Evolutionary conservation across 2,329 filamentous ascomycete genomes (phyloP).

Genomic region (Lachnellula occidentalis): DNA sequence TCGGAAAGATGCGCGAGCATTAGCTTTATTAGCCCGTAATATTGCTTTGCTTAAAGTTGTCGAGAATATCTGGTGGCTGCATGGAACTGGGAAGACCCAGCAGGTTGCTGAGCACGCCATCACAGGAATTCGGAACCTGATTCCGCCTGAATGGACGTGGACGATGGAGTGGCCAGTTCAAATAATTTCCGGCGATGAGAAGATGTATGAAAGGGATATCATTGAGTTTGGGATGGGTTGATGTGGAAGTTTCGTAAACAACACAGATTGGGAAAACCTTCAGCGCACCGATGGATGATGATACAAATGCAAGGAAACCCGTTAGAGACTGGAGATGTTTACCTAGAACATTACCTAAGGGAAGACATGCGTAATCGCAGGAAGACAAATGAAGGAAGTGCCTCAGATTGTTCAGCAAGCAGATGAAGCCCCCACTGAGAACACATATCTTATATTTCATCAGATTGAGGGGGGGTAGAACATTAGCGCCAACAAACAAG

Average conservation of each 20-base stretch:
- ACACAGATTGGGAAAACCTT: not conserved
- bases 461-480: too few species aligned
- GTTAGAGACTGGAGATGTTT: not conserved
- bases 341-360: not conserved
- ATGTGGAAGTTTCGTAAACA: not conserved
- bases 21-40: constrained; percentile 9
- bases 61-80: constrained; percentile 13
- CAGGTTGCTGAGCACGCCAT: constrained; percentile 1
- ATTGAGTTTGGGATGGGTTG: not conserved
- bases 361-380: too few species aligned
- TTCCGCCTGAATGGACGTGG: not conserved
- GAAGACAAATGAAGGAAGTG: not conserved
- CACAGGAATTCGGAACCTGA: not conserved
- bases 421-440: too few species aligned
- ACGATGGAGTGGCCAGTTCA: not conserved
- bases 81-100: constrained; percentile 2
- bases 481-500: too few species aligned
- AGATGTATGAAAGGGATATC: not conserved
- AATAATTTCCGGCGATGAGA: not conserved
- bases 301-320: too few species aligned
- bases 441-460: too few species aligned
- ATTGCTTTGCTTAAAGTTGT: constrained; percentile 8
- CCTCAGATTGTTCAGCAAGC: not conserved
- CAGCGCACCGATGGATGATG: not conserved
- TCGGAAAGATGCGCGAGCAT: constrained; percentile 38